Evolutionary conservation across 371 early-diverging fungal genomes (phyloP).

Genomic region (Coemansia sp.): DNA sequence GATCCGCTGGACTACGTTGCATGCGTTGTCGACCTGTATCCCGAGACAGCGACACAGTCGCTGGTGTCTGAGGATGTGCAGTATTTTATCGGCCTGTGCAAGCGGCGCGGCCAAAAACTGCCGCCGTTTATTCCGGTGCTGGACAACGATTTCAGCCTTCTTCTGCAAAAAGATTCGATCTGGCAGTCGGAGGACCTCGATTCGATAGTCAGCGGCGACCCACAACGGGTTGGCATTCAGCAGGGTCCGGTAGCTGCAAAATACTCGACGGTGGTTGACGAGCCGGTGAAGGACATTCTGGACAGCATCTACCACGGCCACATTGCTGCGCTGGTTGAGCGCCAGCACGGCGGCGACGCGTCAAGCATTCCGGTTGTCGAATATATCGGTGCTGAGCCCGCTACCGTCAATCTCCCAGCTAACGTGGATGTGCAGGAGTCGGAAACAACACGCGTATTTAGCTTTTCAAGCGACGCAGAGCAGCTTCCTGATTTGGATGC

Average conservation of each 20-base stretch:
- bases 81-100: constrained; percentile 83
- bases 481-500: background rate
- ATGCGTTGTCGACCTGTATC: constrained; percentile 54
- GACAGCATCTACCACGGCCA: constrained; percentile 81
- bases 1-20: background rate
- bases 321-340: constrained; percentile 69
- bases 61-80: constrained; percentile 88
- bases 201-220: constrained; percentile 85
- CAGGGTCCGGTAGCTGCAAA: constrained; percentile 91
- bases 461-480: background rate
- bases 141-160: constrained; percentile 76
- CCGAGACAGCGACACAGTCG: constrained; percentile 72
- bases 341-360: constrained; percentile 67
- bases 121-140: constrained; percentile 90
- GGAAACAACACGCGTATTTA: background rate
- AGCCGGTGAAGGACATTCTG: constrained; percentile 87
- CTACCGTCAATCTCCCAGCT: no score
- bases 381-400: constrained; percentile 69
- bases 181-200: constrained; percentile 92
- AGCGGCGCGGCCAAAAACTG: constrained; percentile 83
- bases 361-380: constrained; percentile 74
- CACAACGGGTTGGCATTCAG: constrained; percentile 83
- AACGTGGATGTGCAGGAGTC: background rate
- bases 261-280: constrained; percentile 74
- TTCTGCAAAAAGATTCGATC: constrained; percentile 93